phyloP scores from a whole-genome alignment of 192 early-diverging fungal genomes.

The Backusella mclennaniae region DNA sequence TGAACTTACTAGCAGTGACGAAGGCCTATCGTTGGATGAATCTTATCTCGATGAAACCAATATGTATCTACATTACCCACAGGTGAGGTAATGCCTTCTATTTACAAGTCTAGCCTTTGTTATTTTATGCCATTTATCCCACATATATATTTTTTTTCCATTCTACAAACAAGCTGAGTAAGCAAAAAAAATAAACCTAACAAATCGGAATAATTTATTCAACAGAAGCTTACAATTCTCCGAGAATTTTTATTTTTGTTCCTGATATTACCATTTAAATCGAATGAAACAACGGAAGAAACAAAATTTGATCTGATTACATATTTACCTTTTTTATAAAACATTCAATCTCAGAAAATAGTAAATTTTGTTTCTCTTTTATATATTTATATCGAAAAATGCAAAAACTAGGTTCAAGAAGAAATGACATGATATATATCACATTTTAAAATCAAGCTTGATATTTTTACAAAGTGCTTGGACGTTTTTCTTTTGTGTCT shows the following conservation, averaged over 20 bases:
- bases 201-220: background rate
- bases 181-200: background rate
- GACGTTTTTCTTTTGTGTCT: no score
- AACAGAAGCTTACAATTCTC: background rate
- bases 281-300: background rate
- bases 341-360: background rate
- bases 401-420: background rate
- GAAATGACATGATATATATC: background rate
- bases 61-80: background rate
- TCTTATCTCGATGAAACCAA: background rate
- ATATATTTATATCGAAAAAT: background rate
- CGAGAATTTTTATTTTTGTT: background rate
- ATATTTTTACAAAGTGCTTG: no score
- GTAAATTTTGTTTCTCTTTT: background rate
- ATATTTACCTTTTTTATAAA: background rate
- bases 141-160: background rate
- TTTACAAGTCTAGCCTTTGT: background rate
- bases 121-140: background rate
- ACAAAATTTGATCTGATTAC: background rate
- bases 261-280: slow-evolving; percentile 7
- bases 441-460: no score
- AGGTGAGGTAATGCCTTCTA: background rate
- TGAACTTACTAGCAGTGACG: background rate
- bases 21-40: background rate
- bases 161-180: background rate